Conservation (phyloP, 2,329 filamentous ascomycete species). For the Fusarium nodosum region DNA sequence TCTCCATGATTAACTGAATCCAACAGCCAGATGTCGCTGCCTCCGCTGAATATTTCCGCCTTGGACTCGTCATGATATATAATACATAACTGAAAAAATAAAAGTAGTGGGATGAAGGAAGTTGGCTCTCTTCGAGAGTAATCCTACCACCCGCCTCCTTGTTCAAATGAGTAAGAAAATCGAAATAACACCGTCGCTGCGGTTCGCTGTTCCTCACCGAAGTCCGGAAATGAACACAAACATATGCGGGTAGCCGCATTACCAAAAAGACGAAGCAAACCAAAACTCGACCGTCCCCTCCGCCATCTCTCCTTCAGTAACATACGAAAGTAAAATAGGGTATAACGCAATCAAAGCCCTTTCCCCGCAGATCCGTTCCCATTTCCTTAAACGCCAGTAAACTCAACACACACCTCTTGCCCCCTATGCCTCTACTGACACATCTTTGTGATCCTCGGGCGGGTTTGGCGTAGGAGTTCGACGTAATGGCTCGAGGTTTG, state of each 20-base stretch:
- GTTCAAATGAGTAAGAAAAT: constrained; percentile 21
- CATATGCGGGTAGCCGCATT: constrained; percentile 37
- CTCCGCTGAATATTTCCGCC: constrained; percentile 17
- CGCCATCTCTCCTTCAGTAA: constrained; percentile 31
- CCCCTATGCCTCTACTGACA: constrained; percentile 37
- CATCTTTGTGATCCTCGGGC: constrained; percentile 44
- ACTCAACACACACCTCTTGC: constrained; percentile 30
- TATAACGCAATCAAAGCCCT: constrained; percentile 52
- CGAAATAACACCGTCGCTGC: constrained; percentile 38
- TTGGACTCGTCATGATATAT: constrained; percentile 39
- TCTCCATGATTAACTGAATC: constrained; percentile 38
- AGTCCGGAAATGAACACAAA: constrained; percentile 37
- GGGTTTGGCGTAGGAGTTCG: constrained; percentile 54
- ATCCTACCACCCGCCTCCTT: constrained; percentile 30
- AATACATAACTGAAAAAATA: constrained; percentile 32
- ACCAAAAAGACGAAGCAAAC: constrained; percentile 34
- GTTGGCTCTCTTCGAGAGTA: constrained; percentile 26
- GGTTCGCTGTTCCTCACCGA: constrained; percentile 31
- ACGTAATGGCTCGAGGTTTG: constrained; percentile 57
- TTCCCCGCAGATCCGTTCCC: constrained; percentile 38
- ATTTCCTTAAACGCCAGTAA: constrained; percentile 38
- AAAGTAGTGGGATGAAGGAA: constrained; percentile 24
- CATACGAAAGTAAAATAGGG: constrained; percentile 51
- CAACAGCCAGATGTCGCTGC: constrained; percentile 15
- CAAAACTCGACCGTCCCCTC: constrained; percentile 25